A percentile compares a stretch with the other conserved stretches of the same genome.
These are phyloP conservation scores for Pythium guiyangense DNA, from an alignment of 352 stramenopile species.

Conservation along the genomic window DNA sequence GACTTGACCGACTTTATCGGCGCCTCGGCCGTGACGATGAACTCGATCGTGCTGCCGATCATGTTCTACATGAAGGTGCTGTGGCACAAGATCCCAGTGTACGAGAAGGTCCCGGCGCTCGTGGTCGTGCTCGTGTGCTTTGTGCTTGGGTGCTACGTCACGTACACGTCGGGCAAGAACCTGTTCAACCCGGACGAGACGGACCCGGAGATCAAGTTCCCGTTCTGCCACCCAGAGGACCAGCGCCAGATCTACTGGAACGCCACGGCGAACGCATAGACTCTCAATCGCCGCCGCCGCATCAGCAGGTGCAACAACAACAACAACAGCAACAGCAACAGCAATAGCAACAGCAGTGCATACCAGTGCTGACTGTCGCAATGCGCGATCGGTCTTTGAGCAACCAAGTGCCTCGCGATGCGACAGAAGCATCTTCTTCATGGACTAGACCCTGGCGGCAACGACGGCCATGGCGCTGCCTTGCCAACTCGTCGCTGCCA, in stretches of 20 bases:
- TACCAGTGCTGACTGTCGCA: too few species aligned
- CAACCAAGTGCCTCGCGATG: too few species aligned
- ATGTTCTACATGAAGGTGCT: conserved; percentile 20
- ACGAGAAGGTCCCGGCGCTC: conserved; percentile 16
- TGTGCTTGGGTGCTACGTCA: conserved; percentile 20
- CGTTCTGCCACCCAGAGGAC: conserved; percentile 15
- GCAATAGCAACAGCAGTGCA: too few species aligned
- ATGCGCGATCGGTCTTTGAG: too few species aligned
- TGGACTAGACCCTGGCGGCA: too few species aligned
- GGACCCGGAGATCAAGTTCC: conserved; percentile 8
- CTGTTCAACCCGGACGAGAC: conserved; percentile 16
- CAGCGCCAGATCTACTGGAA: conserved; percentile 17
- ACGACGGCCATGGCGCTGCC: too few species aligned
- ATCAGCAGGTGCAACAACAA: too few species aligned
- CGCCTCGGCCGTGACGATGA: conserved; percentile 36
- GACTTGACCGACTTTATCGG: conserved; percentile 36
- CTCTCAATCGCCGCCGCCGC: too few species aligned
- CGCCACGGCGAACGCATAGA: conserved; percentile 3
- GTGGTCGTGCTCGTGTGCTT: conserved; percentile 16
- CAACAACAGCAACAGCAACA: too few species aligned
- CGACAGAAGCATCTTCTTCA: too few species aligned
- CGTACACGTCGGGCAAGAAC: conserved; percentile 17
- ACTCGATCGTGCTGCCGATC: conserved; percentile 42
- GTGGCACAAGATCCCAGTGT: conserved; percentile 17
- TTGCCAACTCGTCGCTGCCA: too few species aligned